These are phyloP conservation scores for Lasiodiplodia sp. DNA, from an alignment of 2,329 filamentous ascomycete species.

Conservation along the genomic window DNA sequence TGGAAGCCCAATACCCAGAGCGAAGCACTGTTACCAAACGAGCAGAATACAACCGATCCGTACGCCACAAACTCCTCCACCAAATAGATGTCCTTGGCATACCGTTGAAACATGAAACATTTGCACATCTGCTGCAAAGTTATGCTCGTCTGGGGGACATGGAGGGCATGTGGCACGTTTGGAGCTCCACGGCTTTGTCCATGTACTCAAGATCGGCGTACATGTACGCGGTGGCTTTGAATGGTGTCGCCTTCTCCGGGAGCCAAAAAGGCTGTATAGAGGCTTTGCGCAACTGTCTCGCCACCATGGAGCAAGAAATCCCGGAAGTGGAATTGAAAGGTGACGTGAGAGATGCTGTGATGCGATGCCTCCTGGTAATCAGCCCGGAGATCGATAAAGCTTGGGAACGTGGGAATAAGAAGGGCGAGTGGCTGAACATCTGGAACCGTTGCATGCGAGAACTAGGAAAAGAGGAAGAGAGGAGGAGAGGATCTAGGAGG, in stretches of 20 bases:
- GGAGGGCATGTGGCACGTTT: constrained; percentile 67
- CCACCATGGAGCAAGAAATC: constrained; percentile 65
- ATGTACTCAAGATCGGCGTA: constrained; percentile 56
- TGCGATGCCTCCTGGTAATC: constrained; percentile 62
- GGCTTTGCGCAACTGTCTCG: constrained; percentile 61
- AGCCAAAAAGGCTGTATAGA: constrained; percentile 56
- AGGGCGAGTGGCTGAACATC: constrained; percentile 21
- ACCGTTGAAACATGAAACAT: constrained; percentile 41
- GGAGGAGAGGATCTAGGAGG: too few species aligned
- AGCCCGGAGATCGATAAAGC: constrained; percentile 58
- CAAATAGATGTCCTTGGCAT: constrained; percentile 30
- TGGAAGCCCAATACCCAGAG: constrained; percentile 6
- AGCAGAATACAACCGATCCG: background rate
- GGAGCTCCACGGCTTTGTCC: constrained; percentile 63
- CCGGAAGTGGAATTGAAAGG: constrained; percentile 57
- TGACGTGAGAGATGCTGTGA: constrained; percentile 57
- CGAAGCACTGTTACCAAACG: constrained; percentile 15
- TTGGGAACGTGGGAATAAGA: background rate
- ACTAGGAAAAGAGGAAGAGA: background rate
- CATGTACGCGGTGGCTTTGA: constrained; percentile 65
- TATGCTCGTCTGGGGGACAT: constrained; percentile 60
- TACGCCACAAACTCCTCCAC: constrained; percentile 30
- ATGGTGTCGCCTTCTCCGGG: constrained; percentile 54
- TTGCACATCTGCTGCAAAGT: constrained; percentile 42
- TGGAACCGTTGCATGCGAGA: background rate